A percentile compares a stretch with the other conserved stretches of the same genome.
phyloP scores from a whole-genome alignment of 768 basidiomycete species.

The Termitomyces sp. region DNA sequence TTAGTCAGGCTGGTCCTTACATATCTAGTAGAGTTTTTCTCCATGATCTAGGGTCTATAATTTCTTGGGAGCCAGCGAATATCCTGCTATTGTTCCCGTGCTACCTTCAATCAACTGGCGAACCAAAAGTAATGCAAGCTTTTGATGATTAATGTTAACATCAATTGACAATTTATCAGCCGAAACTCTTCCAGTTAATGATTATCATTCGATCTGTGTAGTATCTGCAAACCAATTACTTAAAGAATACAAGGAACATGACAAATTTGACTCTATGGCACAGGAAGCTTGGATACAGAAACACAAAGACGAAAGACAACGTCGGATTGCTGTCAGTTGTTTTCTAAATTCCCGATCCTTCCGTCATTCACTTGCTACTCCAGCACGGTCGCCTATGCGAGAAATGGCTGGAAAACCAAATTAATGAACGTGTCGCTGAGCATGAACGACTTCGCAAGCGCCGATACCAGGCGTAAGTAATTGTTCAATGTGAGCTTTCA shows the following conservation, averaged over 20 bases:
- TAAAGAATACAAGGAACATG: neutral
- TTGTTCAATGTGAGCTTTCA: neutral
- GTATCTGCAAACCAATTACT: neutral
- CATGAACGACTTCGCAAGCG: neutral
- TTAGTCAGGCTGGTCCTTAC: neutral
- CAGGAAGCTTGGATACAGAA: neutral
- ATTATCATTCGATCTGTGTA: neutral
- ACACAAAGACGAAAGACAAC: neutral
- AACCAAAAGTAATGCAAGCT: neutral
- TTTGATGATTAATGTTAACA: neutral
- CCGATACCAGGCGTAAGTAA: constrained; percentile 1
- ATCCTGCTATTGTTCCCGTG: neutral
- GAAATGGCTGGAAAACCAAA: neutral
- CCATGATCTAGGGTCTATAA: neutral
- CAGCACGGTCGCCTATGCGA: neutral
- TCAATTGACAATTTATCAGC: neutral
- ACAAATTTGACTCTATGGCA: neutral
- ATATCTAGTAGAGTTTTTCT: neutral
- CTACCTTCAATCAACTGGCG: neutral
- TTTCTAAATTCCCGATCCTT: neutral
- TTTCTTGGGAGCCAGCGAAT: too few relatives aligned
- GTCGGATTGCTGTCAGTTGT: neutral
- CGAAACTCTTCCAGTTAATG: neutral
- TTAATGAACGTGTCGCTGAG: neutral
- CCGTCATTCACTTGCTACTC: neutral